Conservation (phyloP, 139 green algal species). For the Mychonastes homosphaera region DNA sequence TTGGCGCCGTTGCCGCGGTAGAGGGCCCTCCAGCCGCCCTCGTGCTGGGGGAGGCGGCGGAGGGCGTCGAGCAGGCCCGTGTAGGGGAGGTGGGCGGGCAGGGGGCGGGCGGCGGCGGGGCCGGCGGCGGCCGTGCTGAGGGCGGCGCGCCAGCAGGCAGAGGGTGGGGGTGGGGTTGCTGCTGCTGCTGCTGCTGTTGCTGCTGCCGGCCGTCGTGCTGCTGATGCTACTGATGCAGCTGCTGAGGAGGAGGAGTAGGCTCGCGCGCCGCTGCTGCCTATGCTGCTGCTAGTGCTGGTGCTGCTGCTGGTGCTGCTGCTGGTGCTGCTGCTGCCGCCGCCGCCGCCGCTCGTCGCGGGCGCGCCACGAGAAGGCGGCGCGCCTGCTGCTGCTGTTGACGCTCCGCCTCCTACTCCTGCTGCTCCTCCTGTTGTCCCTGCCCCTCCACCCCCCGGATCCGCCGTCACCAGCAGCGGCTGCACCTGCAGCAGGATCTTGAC, state of each 20-base stretch:
- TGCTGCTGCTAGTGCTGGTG: too few species aligned
- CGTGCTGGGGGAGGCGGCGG: constrained; percentile 18
- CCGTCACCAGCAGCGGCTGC: constrained; percentile 23
- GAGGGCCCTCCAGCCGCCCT: background rate
- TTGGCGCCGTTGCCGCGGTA: constrained; percentile 59
- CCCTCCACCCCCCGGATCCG: background rate
- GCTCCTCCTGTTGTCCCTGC: background rate
- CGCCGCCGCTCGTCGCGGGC: background rate
- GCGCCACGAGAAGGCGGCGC: too few species aligned
- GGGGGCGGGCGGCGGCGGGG: background rate
- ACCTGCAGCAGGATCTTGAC: constrained; percentile 57
- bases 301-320: background rate
- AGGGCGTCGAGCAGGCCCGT: constrained; percentile 27
- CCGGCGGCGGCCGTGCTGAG: too few species aligned
- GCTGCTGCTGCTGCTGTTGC: background rate
- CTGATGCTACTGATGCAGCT: background rate
- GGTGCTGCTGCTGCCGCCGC: constrained; percentile 2
- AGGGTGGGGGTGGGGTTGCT: background rate
- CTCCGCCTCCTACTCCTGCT: too few species aligned
- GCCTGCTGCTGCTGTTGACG: too few species aligned
- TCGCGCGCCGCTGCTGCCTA: too few species aligned
- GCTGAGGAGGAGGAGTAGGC: background rate
- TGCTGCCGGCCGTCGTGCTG: background rate
- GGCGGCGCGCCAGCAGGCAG: background rate
- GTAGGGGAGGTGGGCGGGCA: constrained; percentile 17